phyloP scores from a whole-genome alignment of 495 filamentous ascomycete species.

The Penicillium canescens region DNA sequence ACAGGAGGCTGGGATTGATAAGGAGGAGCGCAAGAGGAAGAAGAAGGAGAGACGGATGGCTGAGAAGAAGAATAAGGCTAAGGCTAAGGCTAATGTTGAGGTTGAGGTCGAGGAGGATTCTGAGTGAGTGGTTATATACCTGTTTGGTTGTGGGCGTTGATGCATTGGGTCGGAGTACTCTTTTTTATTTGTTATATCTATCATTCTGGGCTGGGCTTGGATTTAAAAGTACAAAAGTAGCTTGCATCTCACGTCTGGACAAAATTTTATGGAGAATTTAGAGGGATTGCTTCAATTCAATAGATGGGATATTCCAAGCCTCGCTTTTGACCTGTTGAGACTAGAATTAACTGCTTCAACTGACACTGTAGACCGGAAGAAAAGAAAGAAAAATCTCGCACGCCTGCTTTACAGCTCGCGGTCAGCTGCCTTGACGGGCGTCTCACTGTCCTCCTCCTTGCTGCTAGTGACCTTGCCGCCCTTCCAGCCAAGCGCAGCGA shows the following conservation, averaged over 20 bases:
- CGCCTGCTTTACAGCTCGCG: conserved; percentile 51
- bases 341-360: neutral
- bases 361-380: neutral
- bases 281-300: conserved; percentile 9
- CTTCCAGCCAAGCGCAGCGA: conserved; percentile 87
- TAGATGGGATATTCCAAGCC: conserved; percentile 6
- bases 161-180: conserved; percentile 34
- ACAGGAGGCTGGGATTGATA: conserved; percentile 36
- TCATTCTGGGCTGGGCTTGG: conserved; percentile 7
- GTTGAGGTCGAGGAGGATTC: conserved; percentile 20
- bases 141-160: conserved; percentile 24
- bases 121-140: conserved; percentile 16
- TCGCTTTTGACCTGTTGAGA: conserved; percentile 3
- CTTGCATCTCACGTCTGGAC: conserved; percentile 21
- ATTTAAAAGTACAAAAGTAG: conserved; percentile 12
- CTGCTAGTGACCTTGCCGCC: conserved; percentile 54
- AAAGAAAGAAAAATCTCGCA: neutral
- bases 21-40: conserved; percentile 49
- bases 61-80: conserved; percentile 43
- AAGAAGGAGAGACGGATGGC: conserved; percentile 51
- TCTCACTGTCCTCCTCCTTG: conserved; percentile 53
- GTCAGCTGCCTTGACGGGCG: conserved; percentile 56
- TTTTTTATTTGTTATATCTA: conserved; percentile 10
- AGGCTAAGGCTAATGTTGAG: conserved; percentile 19
- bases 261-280: conserved; percentile 18